Evolutionary conservation across 306 rosid species (phyloP), one percentile per base, ranked within the genome.

Genomic region (Delonix regia): DNA sequence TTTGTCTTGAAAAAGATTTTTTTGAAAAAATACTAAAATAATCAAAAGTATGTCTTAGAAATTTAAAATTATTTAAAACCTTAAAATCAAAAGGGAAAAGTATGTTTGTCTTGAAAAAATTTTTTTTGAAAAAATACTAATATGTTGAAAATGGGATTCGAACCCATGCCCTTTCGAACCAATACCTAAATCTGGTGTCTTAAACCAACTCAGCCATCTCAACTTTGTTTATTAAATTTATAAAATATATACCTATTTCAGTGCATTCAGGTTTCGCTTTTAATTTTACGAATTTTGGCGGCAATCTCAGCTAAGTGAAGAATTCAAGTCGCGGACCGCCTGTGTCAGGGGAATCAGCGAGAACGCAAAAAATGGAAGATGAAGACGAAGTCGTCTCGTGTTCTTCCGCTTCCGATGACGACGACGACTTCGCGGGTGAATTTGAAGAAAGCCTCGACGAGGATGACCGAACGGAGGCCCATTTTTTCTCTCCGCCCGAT

Each of bases 361-460:
- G 71, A 74, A 75, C 25, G 15, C 27, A 61, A 38, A 27, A 27
- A 13, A 90, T 90, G 97, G 90, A 87, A 60, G 86, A 85, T 38
- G 84, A 86, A 56, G 83, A 78, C 9, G 91, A 88, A 80, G 65
- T 78, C 19, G 81, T 85, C 44, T 83, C 88, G 1, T 81, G 87
- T 3, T 78, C 72, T 67, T 91, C 97, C 25, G 92, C 80, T 78
- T 90, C 89, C 62, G 76, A 84, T 21, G 94, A 85, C 7, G 91
- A 80, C 44, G 92, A 82, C 4, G 92, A 80, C 10, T 85, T 76
- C 76, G n/a, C 81, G 10, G 78, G 47, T 13, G 85, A 67, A 41
- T 48, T 41, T 44, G 81, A 69, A 9, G 87, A 89, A 25, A 56
- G 45, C 59, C 33, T 12, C 19, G 71, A 21, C 4, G 27, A 66